Evolutionary conservation across 169 alveolate species (phyloP).

Genomic region (Cryptosporidium xiaoi): DNA sequence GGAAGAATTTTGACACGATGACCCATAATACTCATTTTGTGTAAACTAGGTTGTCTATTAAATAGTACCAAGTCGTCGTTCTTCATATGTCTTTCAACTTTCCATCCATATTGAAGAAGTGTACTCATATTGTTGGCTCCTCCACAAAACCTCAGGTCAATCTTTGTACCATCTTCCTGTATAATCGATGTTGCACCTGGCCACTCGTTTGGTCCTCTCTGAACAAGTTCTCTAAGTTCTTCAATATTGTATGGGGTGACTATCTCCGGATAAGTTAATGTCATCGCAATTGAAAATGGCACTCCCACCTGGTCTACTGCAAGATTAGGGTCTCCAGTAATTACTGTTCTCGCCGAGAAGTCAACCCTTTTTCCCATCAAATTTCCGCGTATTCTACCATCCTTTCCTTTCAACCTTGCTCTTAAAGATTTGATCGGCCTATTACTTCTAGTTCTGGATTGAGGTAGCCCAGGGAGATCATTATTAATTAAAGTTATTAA

Average conservation of each 20-base stretch:
- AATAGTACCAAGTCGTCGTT: constrained; percentile 98
- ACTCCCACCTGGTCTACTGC: constrained; percentile 97
- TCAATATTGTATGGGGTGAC: constrained; percentile 97
- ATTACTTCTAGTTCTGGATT: constrained; percentile 94
- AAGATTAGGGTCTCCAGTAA: constrained; percentile 99
- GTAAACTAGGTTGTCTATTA: constrained; percentile 99
- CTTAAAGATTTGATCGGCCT: constrained; percentile 98
- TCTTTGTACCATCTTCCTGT: constrained; percentile 93
- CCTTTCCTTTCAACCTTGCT: constrained; percentile 98
- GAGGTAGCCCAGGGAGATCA: constrained; percentile 96
- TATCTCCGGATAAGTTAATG: constrained; percentile 97
- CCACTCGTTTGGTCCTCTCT: constrained; percentile 97
- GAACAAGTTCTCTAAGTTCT: constrained; percentile 89
- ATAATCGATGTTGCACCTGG: constrained; percentile 98
- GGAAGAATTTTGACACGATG: constrained; percentile 98
- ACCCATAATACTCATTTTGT: constrained; percentile 99
- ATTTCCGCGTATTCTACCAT: constrained; percentile 98
- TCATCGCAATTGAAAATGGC: constrained; percentile 98
- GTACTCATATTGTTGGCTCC: constrained; percentile 73
- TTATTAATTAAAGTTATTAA: constrained; percentile 97
- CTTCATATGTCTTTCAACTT: constrained; percentile 98
- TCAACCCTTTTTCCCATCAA: constrained; percentile 99
- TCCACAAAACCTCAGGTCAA: constrained; percentile 78
- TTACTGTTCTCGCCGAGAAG: constrained; percentile 99
- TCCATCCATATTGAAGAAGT: constrained; percentile 91